Conservation (phyloP, 78 protist species). For the Emiliania huxleyi region DNA sequence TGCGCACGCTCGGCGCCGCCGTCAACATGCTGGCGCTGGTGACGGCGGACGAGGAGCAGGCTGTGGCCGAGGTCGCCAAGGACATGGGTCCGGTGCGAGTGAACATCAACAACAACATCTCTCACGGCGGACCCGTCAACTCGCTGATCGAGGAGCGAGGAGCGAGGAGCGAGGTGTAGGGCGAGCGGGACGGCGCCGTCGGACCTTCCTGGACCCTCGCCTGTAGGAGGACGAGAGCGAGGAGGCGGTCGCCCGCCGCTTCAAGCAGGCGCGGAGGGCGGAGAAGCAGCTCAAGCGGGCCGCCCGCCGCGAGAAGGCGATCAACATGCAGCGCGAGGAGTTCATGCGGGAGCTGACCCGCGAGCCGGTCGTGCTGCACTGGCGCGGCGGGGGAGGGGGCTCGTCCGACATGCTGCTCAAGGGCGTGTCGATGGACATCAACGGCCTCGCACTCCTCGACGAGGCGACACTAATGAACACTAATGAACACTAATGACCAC, state of each 20-base stretch:
- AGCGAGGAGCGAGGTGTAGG: neutral
- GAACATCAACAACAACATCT: neutral
- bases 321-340: neutral
- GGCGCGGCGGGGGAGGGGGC: neutral
- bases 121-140: no score
- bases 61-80: neutral
- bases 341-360: neutral
- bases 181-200: no score
- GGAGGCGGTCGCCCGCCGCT: neutral
- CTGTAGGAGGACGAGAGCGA: neutral
- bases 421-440: neutral
- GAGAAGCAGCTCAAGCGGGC: neutral
- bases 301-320: neutral
- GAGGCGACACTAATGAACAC: no score
- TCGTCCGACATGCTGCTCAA: neutral
- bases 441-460: neutral
- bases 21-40: neutral
- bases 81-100: neutral
- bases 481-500: no score
- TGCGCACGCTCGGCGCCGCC: neutral
- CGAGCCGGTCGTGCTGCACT: constrained; percentile 16
- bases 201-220: no score
- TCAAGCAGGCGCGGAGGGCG: neutral
- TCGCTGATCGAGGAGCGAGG: no score
- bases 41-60: neutral